Percentiles rank a stretch among this genome's conserved stretches.
phyloP scores from a whole-genome alignment of 2,329 filamentous ascomycete species.

The Microdochium nivale region DNA sequence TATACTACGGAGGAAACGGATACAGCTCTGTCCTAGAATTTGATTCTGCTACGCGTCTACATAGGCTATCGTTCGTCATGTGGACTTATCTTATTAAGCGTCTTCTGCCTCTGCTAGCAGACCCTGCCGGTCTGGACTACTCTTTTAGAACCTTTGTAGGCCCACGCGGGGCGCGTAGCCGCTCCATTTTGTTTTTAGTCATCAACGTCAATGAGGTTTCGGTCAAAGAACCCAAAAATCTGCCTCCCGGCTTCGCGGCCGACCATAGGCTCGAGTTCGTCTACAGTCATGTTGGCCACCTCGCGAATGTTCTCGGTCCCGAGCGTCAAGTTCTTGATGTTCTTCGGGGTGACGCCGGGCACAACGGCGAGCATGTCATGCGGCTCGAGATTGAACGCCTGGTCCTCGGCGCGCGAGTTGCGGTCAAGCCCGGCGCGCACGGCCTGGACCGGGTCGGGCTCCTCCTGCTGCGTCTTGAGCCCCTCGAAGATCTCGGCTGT shows the following conservation, averaged over 20 bases:
- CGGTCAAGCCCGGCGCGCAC: conserved; percentile 73
- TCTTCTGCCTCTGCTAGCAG: no score
- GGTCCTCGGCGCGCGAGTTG: conserved; percentile 51
- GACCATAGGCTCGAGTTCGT: conserved; percentile 64
- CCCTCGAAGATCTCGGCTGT: conserved; percentile 95
- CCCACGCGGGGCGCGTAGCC: no score
- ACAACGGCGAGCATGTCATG: conserved; percentile 85
- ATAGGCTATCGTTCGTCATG: no score
- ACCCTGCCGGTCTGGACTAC: no score
- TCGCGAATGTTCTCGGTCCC: conserved; percentile 70
- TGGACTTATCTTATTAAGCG: no score
- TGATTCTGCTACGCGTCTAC: no score
- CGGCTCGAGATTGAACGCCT: conserved; percentile 73
- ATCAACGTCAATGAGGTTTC: conserved; percentile 47
- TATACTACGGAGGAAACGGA: no score
- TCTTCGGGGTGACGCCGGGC: conserved; percentile 76
- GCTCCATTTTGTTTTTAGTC: conserved; percentile 7
- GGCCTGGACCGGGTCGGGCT: conserved; percentile 84
- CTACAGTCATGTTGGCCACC: conserved; percentile 75
- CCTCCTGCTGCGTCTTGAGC: conserved; percentile 79
- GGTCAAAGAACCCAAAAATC: conserved; percentile 74
- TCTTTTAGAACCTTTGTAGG: no score
- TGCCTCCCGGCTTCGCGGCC: conserved; percentile 69
- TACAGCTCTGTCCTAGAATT: no score
- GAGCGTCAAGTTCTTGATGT: conserved; percentile 62